phyloP scores from a whole-genome alignment of 202 grass and related monocot genomes.

The Zoysia matrella region DNA sequence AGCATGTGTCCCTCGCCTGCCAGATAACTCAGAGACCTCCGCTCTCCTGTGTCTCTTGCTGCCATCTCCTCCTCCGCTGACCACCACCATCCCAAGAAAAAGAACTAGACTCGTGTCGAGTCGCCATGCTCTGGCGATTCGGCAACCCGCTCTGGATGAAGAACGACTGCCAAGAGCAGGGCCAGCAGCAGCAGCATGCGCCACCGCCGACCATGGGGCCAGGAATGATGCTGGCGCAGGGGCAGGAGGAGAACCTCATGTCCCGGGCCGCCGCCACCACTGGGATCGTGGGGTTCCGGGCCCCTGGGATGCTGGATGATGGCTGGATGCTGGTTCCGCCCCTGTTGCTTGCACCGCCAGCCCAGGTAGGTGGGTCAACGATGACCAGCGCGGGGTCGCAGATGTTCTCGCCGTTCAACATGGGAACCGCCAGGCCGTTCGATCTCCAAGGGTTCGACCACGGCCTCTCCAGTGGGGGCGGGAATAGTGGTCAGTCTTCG shows the following conservation, averaged over 20 bases:
- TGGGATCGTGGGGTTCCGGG: constrained; percentile 23
- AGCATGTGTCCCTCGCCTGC: neutral
- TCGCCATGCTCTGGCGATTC: constrained; percentile 44
- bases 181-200: constrained; percentile 14
- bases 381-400: neutral
- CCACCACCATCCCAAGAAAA: constrained; percentile 13
- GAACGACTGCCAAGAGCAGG: constrained; percentile 30
- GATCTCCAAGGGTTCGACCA: constrained; percentile 54
- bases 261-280: constrained; percentile 8
- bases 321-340: constrained; percentile 40
- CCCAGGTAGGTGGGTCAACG: neutral
- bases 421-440: constrained; percentile 22
- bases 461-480: constrained; percentile 14
- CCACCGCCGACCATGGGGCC: constrained; percentile 1
- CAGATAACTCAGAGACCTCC: neutral
- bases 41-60: constrained; percentile 19
- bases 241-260: constrained; percentile 34
- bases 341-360: constrained; percentile 29
- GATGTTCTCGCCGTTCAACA: constrained; percentile 52
- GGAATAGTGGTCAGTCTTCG: neutral
- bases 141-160: constrained; percentile 47
- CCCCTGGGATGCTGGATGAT: constrained; percentile 38
- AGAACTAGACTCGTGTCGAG: neutral
- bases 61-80: constrained; percentile 35
- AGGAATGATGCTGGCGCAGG: neutral